Base-by-base conservation (phyloP, 164 flowering plant genomes). In the Piper betle region DNA sequence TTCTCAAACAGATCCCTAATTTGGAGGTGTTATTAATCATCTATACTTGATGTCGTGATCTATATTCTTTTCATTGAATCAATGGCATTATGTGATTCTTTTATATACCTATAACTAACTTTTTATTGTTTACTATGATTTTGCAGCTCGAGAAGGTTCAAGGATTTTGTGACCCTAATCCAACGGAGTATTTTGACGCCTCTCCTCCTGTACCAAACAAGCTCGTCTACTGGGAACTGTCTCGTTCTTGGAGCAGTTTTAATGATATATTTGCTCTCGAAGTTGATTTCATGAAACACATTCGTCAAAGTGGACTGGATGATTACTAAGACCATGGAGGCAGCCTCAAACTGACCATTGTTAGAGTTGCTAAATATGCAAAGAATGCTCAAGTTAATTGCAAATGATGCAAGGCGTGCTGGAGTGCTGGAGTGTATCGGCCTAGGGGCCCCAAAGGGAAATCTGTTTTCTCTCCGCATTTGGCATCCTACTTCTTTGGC, bases 151-250 rank as follows among this genome's bases (percentile, higher is more conserved):
- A 81, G 72, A 85, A 77, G 62, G 68, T 69, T 13, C 74, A 69
- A 37, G 81, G 77, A 52, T 62, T 67, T 20, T 80, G 80, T 65
- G 86, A 84, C 58, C 86, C 88, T 7, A 80, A 80, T 67, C 86
- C 86, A 2, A 68, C 70, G 8, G 86, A 80, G 54, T 78, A 77
- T 58, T 64, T 69, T 3, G 80, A 80, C 56, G 16, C 17, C 17
- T 70, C 66, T 48, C 71, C 20, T 52, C 52, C 53, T 42, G 72
- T 68, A 61, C 80, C 86, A n/a, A 78, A 77, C 50, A 46, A 62
- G 11, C 77, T 80, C 20, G 81, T 81, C 43, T 81, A 74, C 64
- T 84, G 86, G 88, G 88, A 86, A 33, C 63, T 84, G 55, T 67
- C 66, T 25, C 71, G 71, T 33, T 69, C 68, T 5, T 62, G 59